Conservation (phyloP, 108 stramenopile genomes). For the Chaetoceros muelleri region DNA sequence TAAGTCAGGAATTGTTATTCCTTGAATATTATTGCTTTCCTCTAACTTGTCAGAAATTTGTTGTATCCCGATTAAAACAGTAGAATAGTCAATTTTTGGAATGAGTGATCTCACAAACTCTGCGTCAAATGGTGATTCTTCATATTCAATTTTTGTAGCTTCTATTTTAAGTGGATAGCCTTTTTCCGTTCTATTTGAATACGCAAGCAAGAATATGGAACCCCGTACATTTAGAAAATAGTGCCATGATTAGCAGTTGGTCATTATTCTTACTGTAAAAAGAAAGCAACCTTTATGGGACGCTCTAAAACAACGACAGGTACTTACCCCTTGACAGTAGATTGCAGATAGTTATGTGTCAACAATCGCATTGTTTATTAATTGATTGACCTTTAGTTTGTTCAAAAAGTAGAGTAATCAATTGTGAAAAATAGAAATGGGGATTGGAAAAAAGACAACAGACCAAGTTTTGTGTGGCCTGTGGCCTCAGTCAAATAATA, state of each 20-base stretch:
- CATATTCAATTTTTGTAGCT: constrained; percentile 39
- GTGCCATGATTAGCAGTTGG: neutral
- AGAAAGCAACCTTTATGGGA: neutral
- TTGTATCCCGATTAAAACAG: constrained; percentile 31
- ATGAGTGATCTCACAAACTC: constrained; percentile 46
- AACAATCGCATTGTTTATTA: constrained; percentile 54
- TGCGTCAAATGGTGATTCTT: constrained; percentile 52
- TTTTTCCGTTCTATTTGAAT: constrained; percentile 45
- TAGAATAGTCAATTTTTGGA: constrained; percentile 60
- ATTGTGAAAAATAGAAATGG: no score
- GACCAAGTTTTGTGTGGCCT: neutral
- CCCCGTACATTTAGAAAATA: neutral
- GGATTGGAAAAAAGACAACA: neutral
- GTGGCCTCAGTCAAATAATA: no score
- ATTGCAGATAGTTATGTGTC: constrained; percentile 75
- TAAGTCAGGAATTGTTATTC: constrained; percentile 22
- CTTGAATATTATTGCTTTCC: neutral
- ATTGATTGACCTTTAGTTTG: neutral
- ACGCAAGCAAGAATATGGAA: neutral
- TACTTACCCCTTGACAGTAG: constrained; percentile 66
- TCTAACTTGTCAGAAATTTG: constrained; percentile 37
- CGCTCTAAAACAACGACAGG: neutral
- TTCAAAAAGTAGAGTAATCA: no score
- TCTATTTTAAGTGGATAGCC: constrained; percentile 77
- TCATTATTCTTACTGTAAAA: constrained; percentile 1